These are phyloP conservation scores for Hyphopichia buzzinii DNA, from an alignment of 1,139 yeast genomes.

Conservation along the genomic window DNA sequence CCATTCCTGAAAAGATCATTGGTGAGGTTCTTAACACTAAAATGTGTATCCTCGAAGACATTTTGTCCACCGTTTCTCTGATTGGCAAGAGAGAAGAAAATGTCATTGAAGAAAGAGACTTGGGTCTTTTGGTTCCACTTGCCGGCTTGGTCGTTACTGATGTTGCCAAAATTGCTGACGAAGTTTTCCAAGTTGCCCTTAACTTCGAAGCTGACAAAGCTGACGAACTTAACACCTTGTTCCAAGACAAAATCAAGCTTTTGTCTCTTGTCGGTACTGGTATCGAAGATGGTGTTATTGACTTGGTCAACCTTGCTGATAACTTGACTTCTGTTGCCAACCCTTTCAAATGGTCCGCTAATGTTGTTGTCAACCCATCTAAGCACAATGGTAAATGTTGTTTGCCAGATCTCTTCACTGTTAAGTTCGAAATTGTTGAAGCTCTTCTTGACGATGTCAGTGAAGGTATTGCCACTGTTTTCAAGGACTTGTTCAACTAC, in stretches of 20 bases:
- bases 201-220: constrained; percentile 22
- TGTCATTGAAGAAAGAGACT: constrained; percentile 8
- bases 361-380: constrained; percentile 18
- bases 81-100: constrained; percentile 1
- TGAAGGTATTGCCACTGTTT: constrained; percentile 9
- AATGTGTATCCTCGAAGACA: constrained; percentile 1
- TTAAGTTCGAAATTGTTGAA: constrained; percentile 15
- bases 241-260: constrained; percentile 13
- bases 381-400: constrained; percentile 18
- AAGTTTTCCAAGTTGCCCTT: constrained; percentile 16
- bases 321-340: constrained; percentile 9
- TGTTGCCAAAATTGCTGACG: constrained; percentile 17
- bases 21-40: constrained; percentile 1
- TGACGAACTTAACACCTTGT: constrained; percentile 12
- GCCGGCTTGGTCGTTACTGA: constrained; percentile 23
- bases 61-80: constrained; percentile 1
- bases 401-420: constrained; percentile 21
- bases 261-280: constrained; percentile 20
- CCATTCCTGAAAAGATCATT: constrained; percentile 1
- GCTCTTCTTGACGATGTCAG: constrained; percentile 11
- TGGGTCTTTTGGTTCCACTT: constrained; percentile 15
- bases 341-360: constrained; percentile 18
- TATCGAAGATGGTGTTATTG: constrained; percentile 11
- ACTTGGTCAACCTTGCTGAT: constrained; percentile 15
- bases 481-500: constrained; percentile 11